These are phyloP conservation scores for Boletus insuetus DNA, from an alignment of 768 basidiomycete species.

Conservation along the genomic window DNA sequence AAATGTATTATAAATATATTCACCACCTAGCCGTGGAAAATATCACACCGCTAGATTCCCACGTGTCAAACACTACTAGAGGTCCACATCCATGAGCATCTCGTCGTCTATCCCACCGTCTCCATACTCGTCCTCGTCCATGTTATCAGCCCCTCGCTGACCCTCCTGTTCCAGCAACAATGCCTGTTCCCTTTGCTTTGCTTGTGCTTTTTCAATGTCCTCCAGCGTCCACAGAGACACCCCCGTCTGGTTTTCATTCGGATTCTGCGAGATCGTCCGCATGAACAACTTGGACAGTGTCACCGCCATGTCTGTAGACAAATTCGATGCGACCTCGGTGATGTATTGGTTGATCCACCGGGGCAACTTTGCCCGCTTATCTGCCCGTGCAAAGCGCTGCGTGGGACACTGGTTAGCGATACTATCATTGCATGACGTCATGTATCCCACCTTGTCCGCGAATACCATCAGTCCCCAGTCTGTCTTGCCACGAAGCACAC, in stretches of 20 bases:
- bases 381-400: conserved; percentile 87
- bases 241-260: conserved; percentile 93
- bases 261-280: conserved; percentile 97
- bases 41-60: neutral
- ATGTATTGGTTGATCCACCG: conserved; percentile 99
- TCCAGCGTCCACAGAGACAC: conserved; percentile 94
- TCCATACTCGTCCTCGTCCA: conserved; percentile 57
- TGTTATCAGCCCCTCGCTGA: conserved; percentile 21
- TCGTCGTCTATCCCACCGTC: conserved; percentile 67
- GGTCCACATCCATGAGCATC: conserved; percentile 57
- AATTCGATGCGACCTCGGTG: conserved; percentile 95
- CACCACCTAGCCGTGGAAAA: neutral
- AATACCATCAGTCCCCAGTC: conserved; percentile 99
- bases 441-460: conserved; percentile 82
- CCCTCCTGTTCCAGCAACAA: conserved; percentile 41
- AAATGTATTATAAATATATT: conserved; percentile 16
- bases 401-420: neutral
- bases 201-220: conserved; percentile 84
- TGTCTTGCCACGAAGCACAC: conserved; percentile 95
- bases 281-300: conserved; percentile 95
- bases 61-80: too few species aligned
- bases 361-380: conserved; percentile 93
- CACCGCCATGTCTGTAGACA: conserved; percentile 97
- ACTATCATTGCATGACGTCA: neutral
- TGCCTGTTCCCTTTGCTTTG: conserved; percentile 69